These are phyloP conservation scores for Eutrema japonicum DNA, from an alignment of 345 rosid species.

Conservation along the genomic window DNA sequence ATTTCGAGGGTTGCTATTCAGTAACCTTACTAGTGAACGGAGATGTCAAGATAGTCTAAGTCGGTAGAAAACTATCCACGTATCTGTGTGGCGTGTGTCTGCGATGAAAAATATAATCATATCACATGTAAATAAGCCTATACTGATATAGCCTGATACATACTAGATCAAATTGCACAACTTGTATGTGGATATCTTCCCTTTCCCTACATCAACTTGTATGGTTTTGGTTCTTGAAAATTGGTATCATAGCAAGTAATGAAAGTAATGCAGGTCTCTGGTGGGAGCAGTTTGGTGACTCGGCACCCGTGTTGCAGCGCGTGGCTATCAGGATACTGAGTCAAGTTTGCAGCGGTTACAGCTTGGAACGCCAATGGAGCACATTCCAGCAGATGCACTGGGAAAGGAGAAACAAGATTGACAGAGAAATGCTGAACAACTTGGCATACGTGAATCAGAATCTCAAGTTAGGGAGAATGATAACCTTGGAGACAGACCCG, in stretches of 20 bases:
- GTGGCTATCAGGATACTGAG: slow-evolving; percentile 84
- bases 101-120: slow-evolving; percentile 12
- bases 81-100: slow-evolving; percentile 12
- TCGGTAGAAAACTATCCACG: slow-evolving; percentile 1
- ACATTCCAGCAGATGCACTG: slow-evolving; percentile 82
- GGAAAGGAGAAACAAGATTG: slow-evolving; percentile 84
- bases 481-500: slow-evolving; percentile 60
- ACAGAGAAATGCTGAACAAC: slow-evolving; percentile 72
- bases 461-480: slow-evolving; percentile 66
- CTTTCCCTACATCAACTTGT: no score
- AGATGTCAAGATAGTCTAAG: slow-evolving; percentile 13
- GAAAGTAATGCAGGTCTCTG: slow-evolving; percentile 61
- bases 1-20: not conserved
- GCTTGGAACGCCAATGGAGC: slow-evolving; percentile 76
- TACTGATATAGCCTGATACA: slow-evolving; percentile 5
- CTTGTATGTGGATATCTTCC: not conserved
- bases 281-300: slow-evolving; percentile 97
- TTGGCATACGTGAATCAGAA: slow-evolving; percentile 71
- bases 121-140: not conserved
- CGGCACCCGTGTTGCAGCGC: slow-evolving; percentile 82
- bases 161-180: not conserved
- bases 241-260: not conserved
- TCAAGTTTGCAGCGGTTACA: slow-evolving; percentile 82
- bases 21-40: not conserved
- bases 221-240: not conserved